Base-by-base conservation (phyloP, 257 asterid species). In the Nyctanthes arbortristis region DNA sequence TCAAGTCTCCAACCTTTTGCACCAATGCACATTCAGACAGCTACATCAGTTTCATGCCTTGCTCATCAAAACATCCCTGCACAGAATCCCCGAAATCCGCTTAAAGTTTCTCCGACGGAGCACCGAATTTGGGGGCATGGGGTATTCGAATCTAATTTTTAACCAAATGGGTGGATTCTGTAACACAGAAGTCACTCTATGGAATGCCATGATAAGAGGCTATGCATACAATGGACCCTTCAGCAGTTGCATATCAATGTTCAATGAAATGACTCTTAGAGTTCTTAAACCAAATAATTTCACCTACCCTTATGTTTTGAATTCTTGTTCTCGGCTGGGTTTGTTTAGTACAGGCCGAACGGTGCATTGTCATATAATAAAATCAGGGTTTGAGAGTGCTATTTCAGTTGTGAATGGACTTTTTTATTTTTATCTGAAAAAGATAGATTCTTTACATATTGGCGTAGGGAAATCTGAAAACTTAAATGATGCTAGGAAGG, bases 141-240 rank as follows among this genome's bases (percentile, higher is more conserved):
- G 71, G 49, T 85, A 82, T 10, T 69, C 88, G 13, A 52, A 58
- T 65, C 79, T 77, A 62, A 49, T 84, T 14, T 85, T 75, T 29
- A 29, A 63, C 20, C 83, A 77, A 49, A 77, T 72, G 82, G 81
- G 84, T 37, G 80, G 84, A 22, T 27, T 74, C 20, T 39, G 28
- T 5, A 58, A 25, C 63, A 55, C 58, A 9, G 81, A 78, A 8
- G 63, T 71, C 30, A 34, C 81, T 2, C 75, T 82, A 4, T 85
- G 90, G 88, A 85, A 85, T 34, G 82, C 81, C 28, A 82, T 85
- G 84, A 63, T 85, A 9, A 78, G 86, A 73, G 90, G 86, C 9
- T 85, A 80, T 31, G 86, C 78, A 0, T 80, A 70, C 58, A 78
- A 85, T 59, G 84, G 84, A 32, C 88, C 88, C 12, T 65, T 20